Evolutionary conservation across 202 grass and related monocot species (phyloP).

Genomic region (Panicum virgatum): DNA sequence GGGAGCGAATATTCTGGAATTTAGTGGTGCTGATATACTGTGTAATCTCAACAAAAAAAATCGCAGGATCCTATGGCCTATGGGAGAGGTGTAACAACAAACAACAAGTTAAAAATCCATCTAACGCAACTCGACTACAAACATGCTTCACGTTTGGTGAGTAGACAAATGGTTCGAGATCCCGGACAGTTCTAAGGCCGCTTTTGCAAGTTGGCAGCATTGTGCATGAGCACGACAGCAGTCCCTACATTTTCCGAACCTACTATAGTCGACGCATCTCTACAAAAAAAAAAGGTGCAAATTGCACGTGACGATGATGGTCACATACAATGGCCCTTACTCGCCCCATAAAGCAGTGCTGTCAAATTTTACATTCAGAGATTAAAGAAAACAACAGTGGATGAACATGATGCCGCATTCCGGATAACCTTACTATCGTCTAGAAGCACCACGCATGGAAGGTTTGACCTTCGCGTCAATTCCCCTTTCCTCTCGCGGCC

Average conservation of each 20-base stretch:
- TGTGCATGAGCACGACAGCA: neutral
- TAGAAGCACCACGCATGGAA: neutral
- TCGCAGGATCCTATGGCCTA: too few relatives aligned
- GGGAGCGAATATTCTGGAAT: too few relatives aligned
- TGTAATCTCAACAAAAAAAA: too few relatives aligned
- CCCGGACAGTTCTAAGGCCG: neutral
- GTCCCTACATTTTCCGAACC: neutral
- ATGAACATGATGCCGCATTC: neutral
- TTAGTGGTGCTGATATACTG: too few relatives aligned
- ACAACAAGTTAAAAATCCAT: neutral
- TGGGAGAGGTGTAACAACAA: neutral
- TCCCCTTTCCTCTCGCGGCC: neutral
- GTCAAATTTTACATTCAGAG: constrained; percentile 21
- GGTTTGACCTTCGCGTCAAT: constrained; percentile 4
- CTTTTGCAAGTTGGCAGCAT: neutral
- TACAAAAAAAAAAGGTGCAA: neutral
- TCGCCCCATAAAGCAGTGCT: neutral
- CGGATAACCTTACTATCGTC: neutral
- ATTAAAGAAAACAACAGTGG: constrained; percentile 16
- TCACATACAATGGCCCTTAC: constrained; percentile 1
- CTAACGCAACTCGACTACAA: neutral
- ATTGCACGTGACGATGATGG: neutral
- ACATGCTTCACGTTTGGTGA: neutral
- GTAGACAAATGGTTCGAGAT: neutral
- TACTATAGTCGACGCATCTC: neutral